phyloP scores from a whole-genome alignment of 208 protist genomes.

The Cochliopodium minus region DNA sequence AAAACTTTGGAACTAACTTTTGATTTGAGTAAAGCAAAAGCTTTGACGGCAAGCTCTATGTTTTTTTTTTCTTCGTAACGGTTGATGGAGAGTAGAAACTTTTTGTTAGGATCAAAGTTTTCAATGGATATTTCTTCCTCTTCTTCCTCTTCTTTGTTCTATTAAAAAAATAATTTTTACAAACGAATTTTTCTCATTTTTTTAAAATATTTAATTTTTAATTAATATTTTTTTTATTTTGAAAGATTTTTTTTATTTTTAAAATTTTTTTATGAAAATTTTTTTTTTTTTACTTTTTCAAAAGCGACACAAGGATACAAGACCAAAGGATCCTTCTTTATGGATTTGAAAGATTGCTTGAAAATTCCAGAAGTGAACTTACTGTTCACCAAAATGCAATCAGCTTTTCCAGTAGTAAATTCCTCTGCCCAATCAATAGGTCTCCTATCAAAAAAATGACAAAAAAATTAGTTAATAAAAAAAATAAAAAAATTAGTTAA shows the following conservation, averaged over 20 bases:
- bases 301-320: background rate
- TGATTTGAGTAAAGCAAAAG: slow-evolving; percentile 2
- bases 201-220: too few species aligned
- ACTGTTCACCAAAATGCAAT: slow-evolving; percentile 22
- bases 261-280: background rate
- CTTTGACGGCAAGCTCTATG: slow-evolving; percentile 59
- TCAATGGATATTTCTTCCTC: too few species aligned
- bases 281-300: background rate
- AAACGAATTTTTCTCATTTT: too few species aligned
- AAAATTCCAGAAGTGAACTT: slow-evolving; percentile 15
- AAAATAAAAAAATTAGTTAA: too few species aligned
- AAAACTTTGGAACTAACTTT: background rate
- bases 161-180: too few species aligned
- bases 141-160: too few species aligned
- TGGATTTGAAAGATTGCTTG: background rate
- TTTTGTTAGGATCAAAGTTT: too few species aligned
- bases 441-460: too few species aligned
- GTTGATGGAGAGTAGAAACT: slow-evolving; percentile 88
- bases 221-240: too few species aligned
- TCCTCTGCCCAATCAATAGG: slow-evolving; percentile 23
- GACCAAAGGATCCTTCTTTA: background rate
- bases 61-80: slow-evolving; percentile 94
- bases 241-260: background rate
- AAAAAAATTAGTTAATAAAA: too few species aligned
- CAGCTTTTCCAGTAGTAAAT: slow-evolving; percentile 10